phyloP scores from a whole-genome alignment of 1,139 yeast genomes.

The Meyerozyma smithsonii region DNA sequence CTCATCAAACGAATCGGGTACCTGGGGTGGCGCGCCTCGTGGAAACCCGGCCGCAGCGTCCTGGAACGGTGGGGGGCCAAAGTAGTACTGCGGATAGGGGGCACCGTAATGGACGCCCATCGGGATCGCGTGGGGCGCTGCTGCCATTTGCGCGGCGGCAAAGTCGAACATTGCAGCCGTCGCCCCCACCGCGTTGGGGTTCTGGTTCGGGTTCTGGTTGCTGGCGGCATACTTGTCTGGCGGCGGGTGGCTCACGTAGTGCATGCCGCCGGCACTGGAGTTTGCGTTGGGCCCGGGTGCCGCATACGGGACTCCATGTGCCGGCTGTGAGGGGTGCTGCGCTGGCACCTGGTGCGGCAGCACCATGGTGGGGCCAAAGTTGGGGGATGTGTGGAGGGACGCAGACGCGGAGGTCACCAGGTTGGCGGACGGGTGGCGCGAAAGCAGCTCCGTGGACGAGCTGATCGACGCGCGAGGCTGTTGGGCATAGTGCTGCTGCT shows the following conservation, averaged over 20 bases:
- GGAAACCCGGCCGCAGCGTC: neutral
- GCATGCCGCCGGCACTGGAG: no score
- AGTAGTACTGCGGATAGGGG: constrained; percentile 1
- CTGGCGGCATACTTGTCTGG: no score
- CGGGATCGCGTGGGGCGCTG: neutral
- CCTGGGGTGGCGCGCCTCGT: constrained; percentile 1
- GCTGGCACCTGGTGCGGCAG: constrained; percentile 2
- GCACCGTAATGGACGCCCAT: neutral
- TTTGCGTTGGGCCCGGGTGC: no score
- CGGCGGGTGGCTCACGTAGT: no score
- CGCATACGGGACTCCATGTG: no score
- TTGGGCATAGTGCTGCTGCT: neutral
- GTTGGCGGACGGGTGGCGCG: neutral
- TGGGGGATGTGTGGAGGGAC: neutral
- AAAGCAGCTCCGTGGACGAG: constrained; percentile 3
- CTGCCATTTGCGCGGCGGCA: neutral
- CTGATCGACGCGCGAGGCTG: constrained; percentile 1
- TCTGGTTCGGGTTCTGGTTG: no score
- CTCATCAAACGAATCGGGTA: constrained; percentile 18
- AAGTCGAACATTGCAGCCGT: no score
- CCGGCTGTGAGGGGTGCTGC: neutral
- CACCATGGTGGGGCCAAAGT: neutral
- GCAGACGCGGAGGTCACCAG: neutral
- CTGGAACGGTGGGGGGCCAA: neutral
- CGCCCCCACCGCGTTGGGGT: no score